Base-by-base conservation (phyloP, 371 early-diverging fungal genomes). In the Neoconidiobolus thromboides region DNA sequence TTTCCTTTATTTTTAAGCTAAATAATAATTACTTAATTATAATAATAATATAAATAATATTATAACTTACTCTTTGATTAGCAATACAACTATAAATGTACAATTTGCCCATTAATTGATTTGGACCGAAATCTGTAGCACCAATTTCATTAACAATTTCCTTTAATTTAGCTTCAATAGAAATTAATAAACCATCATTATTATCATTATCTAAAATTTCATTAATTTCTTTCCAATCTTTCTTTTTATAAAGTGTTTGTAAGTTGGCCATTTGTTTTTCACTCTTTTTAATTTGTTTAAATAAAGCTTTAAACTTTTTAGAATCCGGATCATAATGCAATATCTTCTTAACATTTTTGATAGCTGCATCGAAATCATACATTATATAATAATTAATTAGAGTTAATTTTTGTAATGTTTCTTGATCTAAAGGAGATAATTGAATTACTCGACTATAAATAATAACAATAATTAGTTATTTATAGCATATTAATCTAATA, bases 321-420 rank as follows among this genome's bases (percentile, higher is more conserved):
- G 91, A 79, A 54, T 96, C 96, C 0, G 93, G 94, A 64, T 96
- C 96, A 15, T 80, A 81, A 44, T 82, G 79, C 7, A 93, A 70
- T 64, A 93, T 94, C 58, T 85, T 85, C 60, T 91, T 90, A 49
- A 86, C 73, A 62, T 79, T 73, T 0, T 75, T 65, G 44, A 89
- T 50, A 2, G 91, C 86, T 26, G 78, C 75, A 51, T 77, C 73
- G 0, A 80, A 72, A 70, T 86, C 84, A 54, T 86, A 73, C 43
- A 87, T 62, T 43, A 73, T 79, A 59, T 73, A 79, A 50, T 73
- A 91, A 65, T 86, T 86, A 64, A 96, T 75, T 26, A 76, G 74
- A 14, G 89, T 80, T 51, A 93, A 70, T 15, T 74, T 72, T 39
- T 79, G 62, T 56, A 81, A 68, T n/a, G 81, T 58, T 3, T 70